Percentiles rank a stretch among this genome's conserved stretches.
Evolutionary conservation across 2,329 filamentous ascomycete genomes (phyloP).

Genomic region (Paecilomyces fulvus): DNA sequence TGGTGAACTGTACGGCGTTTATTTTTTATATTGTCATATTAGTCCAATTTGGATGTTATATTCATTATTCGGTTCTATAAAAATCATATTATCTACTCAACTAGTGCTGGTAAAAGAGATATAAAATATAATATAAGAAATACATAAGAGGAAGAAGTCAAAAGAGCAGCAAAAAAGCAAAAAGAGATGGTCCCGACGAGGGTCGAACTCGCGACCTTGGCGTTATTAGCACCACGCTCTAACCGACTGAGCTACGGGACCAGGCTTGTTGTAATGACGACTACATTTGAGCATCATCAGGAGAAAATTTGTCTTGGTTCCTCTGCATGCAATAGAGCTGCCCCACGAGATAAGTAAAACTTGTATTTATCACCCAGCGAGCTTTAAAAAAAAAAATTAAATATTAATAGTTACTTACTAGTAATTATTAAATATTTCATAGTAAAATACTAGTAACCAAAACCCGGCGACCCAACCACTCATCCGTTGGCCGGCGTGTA

Average conservation of each 20-base stretch:
- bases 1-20: neutral
- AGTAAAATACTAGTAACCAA: too few species aligned
- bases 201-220: neutral
- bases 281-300: too few species aligned
- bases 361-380: too few species aligned
- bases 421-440: too few species aligned
- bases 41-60: neutral
- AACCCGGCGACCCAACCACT: too few species aligned
- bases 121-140: too few species aligned
- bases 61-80: neutral
- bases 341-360: too few species aligned
- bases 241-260: neutral
- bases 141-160: neutral
- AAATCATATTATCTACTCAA: too few species aligned
- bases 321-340: neutral
- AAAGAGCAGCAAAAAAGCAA: neutral
- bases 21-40: neutral
- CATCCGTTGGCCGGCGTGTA: neutral
- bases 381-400: too few species aligned
- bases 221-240: neutral
- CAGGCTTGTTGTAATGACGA: neutral
- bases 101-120: too few species aligned
- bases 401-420: too few species aligned
- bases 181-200: neutral
- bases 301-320: too few species aligned